Percentiles rank a stretch among this genome's conserved stretches.
Conservation (phyloP, 345 rosid species). For the Bruguiera sexangula region DNA sequence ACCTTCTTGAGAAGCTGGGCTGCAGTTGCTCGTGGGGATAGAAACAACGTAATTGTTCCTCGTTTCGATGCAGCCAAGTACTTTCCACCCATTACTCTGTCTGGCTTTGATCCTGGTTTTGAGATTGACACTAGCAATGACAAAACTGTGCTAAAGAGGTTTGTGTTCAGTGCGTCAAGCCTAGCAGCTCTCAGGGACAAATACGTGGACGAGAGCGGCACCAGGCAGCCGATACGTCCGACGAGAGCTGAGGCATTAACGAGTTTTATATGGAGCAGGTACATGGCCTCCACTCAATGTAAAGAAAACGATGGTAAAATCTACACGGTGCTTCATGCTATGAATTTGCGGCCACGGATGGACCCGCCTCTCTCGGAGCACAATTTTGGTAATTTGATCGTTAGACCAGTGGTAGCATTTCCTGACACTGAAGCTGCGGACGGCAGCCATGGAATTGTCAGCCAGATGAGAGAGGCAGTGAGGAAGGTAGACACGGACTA, state of each 20-base stretch:
- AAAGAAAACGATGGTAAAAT: not conserved
- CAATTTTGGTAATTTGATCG: constrained; percentile 25
- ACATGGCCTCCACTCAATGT: constrained; percentile 5
- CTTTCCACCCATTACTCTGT: constrained; percentile 39
- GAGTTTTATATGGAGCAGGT: constrained; percentile 26
- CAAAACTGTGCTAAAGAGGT: constrained; percentile 35
- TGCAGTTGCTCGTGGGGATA: constrained; percentile 8
- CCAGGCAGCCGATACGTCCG: not conserved
- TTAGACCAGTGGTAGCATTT: constrained; percentile 5
- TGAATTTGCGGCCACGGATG: constrained; percentile 29
- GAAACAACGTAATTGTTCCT: constrained; percentile 11
- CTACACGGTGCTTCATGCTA: constrained; percentile 15
- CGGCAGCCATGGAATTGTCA: not conserved
- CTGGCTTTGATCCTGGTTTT: constrained; percentile 7
- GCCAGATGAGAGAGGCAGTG: not conserved
- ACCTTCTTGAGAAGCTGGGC: constrained; percentile 12
- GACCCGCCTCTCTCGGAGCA: constrained; percentile 18
- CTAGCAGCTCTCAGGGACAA: constrained; percentile 29
- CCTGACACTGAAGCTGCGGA: not conserved
- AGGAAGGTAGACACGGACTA: constrained; percentile 4
- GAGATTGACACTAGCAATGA: constrained; percentile 29
- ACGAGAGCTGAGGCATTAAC: constrained; percentile 29
- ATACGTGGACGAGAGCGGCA: constrained; percentile 1
- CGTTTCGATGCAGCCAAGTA: constrained; percentile 28
- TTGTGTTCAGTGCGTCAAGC: constrained; percentile 31